Evolutionary conservation across 2,329 filamentous ascomycete species (phyloP).

Genomic region (Neodidymelliopsis sp.): DNA sequence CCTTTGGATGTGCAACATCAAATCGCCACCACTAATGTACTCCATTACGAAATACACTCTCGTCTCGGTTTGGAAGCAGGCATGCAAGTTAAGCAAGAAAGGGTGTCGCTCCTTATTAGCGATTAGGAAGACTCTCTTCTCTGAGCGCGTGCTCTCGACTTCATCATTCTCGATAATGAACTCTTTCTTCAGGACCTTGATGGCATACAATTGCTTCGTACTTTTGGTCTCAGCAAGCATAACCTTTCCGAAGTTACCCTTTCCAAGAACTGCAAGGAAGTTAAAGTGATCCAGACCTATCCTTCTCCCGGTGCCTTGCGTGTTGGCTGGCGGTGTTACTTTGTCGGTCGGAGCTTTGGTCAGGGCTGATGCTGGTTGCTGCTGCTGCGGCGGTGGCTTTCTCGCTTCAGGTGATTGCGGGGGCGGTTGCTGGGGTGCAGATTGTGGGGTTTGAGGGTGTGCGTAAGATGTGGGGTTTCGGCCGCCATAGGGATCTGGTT

Average conservation of each 20-base stretch:
- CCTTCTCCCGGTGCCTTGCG: slow-evolving; percentile 75
- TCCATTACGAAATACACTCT: slow-evolving; percentile 99
- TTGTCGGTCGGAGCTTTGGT: slow-evolving; percentile 56
- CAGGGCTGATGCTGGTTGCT: slow-evolving; percentile 40
- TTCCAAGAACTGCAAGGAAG: slow-evolving; percentile 95
- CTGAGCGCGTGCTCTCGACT: slow-evolving; percentile 95
- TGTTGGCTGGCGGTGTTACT: slow-evolving; percentile 72
- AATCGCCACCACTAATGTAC: slow-evolving; percentile 96
- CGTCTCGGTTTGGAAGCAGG: slow-evolving; percentile 98
- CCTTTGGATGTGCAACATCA: slow-evolving; percentile 98
- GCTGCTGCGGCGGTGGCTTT: slow-evolving; percentile 45
- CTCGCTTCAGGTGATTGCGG: slow-evolving; percentile 18
- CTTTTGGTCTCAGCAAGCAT: slow-evolving; percentile 98
- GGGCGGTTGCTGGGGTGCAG: slow-evolving; percentile 17
- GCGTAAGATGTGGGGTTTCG: slow-evolving; percentile 29
- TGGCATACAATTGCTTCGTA: slow-evolving; percentile 90
- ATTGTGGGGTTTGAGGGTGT: slow-evolving; percentile 48
- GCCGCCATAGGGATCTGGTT: slow-evolving; percentile 10
- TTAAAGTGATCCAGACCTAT: slow-evolving; percentile 99
- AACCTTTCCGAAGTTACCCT: slow-evolving; percentile 99
- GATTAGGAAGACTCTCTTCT: slow-evolving; percentile 96
- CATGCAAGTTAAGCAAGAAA: slow-evolving; percentile 92
- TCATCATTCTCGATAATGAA: slow-evolving; percentile 99
- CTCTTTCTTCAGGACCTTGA: slow-evolving; percentile 99
- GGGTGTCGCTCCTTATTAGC: slow-evolving; percentile 97